Conservation (phyloP, 768 basidiomycete genomes). For the Termitomyces sp. region DNA sequence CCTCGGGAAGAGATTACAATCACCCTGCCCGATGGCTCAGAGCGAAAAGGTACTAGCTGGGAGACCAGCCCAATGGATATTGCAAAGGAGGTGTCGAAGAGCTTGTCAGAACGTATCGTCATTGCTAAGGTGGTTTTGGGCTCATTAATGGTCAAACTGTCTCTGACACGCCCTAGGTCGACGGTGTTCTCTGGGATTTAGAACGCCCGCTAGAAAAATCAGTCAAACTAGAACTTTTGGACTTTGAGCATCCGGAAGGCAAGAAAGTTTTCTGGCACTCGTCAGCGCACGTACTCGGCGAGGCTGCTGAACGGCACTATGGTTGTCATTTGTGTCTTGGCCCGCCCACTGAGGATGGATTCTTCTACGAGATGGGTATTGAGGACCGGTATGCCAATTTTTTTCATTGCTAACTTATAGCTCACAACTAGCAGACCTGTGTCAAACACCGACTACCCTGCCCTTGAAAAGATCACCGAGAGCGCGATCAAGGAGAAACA, state of each 20-base stretch:
- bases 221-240: conserved; percentile 77
- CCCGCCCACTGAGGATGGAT: conserved; percentile 95
- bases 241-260: conserved; percentile 94
- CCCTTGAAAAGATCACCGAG: conserved; percentile 86
- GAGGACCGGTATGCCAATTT: conserved; percentile 55
- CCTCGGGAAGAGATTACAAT: conserved; percentile 80
- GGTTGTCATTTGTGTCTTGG: conserved; percentile 97
- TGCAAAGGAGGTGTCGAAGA: conserved; percentile 84
- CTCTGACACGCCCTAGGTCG: conserved; percentile 48
- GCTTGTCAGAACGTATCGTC: conserved; percentile 83
- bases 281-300: conserved; percentile 96
- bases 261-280: conserved; percentile 99
- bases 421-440: conserved; percentile 52
- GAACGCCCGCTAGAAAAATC: conserved; percentile 90
- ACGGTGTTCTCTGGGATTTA: conserved; percentile 89
- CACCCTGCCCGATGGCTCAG: conserved; percentile 83
- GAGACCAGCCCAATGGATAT: conserved; percentile 92
- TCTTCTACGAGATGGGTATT: conserved; percentile 99
- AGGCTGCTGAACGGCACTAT: conserved; percentile 93
- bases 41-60: conserved; percentile 85
- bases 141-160: neutral
- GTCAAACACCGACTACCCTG: conserved; percentile 77
- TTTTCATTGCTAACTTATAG: neutral
- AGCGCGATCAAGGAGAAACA: conserved; percentile 93
- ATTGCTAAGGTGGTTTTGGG: conserved; percentile 74